These are phyloP conservation scores for Trichoderma hamatum DNA, from an alignment of 2,329 filamentous ascomycete genomes.

Conservation along the genomic window DNA sequence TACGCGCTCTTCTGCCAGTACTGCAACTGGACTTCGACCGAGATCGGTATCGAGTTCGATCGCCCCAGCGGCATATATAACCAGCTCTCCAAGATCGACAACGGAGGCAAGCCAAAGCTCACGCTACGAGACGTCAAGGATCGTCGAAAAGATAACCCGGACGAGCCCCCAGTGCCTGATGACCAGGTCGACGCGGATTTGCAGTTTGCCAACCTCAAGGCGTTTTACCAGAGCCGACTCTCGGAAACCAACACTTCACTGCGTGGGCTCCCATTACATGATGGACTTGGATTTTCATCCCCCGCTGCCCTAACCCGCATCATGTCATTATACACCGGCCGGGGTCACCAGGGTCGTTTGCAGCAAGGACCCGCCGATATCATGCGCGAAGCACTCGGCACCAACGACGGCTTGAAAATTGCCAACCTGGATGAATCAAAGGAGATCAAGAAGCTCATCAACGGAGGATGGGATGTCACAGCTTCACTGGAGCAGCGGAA, in stretches of 20 bases:
- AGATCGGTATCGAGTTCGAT: slow-evolving; percentile 88
- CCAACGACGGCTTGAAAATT: slow-evolving; percentile 71
- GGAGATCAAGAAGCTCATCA: slow-evolving; percentile 62
- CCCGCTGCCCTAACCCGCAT: slow-evolving; percentile 83
- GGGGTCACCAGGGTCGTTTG: slow-evolving; percentile 64
- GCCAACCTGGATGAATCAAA: slow-evolving; percentile 63
- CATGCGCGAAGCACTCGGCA: slow-evolving; percentile 77
- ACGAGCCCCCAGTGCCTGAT: slow-evolving; percentile 44
- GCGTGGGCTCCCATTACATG: slow-evolving; percentile 48
- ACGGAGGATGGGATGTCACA: slow-evolving; percentile 66
- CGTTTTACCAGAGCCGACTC: slow-evolving; percentile 82
- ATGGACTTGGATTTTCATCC: slow-evolving; percentile 63
- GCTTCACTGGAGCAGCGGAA: slow-evolving; percentile 53
- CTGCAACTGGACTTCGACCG: slow-evolving; percentile 89
- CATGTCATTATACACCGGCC: slow-evolving; percentile 84
- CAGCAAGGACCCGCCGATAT: slow-evolving; percentile 67
- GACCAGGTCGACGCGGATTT: slow-evolving; percentile 64
- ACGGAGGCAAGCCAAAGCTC: slow-evolving; percentile 57
- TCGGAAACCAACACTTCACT: slow-evolving; percentile 61
- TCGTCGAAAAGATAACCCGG: slow-evolving; percentile 51
- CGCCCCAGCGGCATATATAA: slow-evolving; percentile 83
- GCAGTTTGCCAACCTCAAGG: slow-evolving; percentile 72
- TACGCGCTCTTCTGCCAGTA: slow-evolving; percentile 86
- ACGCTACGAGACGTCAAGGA: slow-evolving; percentile 56
- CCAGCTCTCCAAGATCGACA: slow-evolving; percentile 74